A percentile compares a stretch with the other conserved stretches of the same genome.
These are phyloP conservation scores for Nitzschia palea DNA, from an alignment of 108 stramenopile genomes.

Conservation along the genomic window DNA sequence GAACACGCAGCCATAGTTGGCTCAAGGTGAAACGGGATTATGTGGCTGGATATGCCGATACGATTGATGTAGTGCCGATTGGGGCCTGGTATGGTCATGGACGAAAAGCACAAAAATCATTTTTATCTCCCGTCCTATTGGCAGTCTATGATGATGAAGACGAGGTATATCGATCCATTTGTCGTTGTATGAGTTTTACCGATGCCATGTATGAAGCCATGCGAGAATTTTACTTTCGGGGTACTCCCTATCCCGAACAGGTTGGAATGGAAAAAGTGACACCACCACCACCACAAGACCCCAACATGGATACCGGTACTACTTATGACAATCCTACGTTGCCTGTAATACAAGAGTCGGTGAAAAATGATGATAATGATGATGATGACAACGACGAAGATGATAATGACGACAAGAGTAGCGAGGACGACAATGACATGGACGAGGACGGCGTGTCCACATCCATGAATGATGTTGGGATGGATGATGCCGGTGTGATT, in stretches of 20 bases:
- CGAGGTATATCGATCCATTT: conserved; percentile 73
- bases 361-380: background rate
- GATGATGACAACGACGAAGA: conserved; percentile 10
- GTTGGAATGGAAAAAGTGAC: conserved; percentile 24
- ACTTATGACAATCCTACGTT: too few species aligned
- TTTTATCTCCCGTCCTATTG: conserved; percentile 74
- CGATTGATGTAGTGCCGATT: conserved; percentile 89
- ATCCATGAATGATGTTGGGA: background rate
- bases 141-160: conserved; percentile 86
- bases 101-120: conserved; percentile 58
- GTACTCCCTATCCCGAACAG: conserved; percentile 33
- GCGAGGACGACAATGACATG: background rate
- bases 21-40: conserved; percentile 94
- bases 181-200: conserved; percentile 60
- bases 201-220: conserved; percentile 57
- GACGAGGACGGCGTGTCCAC: conserved; percentile 2
- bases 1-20: conserved; percentile 60
- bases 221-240: conserved; percentile 51
- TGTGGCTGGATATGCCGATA: conserved; percentile 74
- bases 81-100: conserved; percentile 87
- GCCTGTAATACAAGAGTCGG: too few species aligned
- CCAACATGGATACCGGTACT: background rate
- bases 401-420: background rate
- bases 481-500: background rate
- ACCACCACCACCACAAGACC: background rate